Percentiles rank a stretch among this genome's conserved stretches.
Evolutionary conservation across 1,284 basidiomycete species (phyloP).

Genomic region (Sanghuangporus sanghuang): DNA sequence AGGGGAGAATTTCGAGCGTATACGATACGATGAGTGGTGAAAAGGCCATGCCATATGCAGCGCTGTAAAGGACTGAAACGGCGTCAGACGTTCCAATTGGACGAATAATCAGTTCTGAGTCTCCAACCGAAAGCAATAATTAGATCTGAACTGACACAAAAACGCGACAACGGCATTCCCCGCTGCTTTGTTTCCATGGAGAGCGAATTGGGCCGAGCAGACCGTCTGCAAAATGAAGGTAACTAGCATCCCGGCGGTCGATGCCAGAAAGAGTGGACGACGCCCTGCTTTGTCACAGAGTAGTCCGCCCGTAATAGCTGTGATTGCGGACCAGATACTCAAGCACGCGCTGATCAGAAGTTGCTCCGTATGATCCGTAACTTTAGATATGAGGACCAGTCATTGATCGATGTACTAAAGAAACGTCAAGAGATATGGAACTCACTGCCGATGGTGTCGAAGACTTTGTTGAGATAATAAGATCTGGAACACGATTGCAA

Average conservation of each 20-base stretch:
- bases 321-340: conserved; percentile 48
- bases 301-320: conserved; percentile 42
- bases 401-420: neutral
- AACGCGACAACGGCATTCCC: conserved; percentile 29
- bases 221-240: conserved; percentile 25
- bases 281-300: conserved; percentile 48
- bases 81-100: neutral
- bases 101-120: neutral
- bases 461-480: conserved; percentile 46
- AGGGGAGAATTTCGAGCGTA: conserved; percentile 34
- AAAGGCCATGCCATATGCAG: conserved; percentile 24
- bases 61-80: conserved; percentile 23
- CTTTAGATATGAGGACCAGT: neutral
- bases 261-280: conserved; percentile 48
- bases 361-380: conserved; percentile 16
- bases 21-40: conserved; percentile 28
- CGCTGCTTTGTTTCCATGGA: conserved; percentile 20
- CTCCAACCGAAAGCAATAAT: neutral
- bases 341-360: conserved; percentile 42
- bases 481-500: conserved; percentile 20
- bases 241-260: conserved; percentile 35
- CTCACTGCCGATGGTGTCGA: conserved; percentile 41
- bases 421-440: neutral
- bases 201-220: conserved; percentile 17
- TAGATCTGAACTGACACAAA: conserved; percentile 27